phyloP scores from a whole-genome alignment of 352 stramenopile genomes.

The Pythium sukuiense region DNA sequence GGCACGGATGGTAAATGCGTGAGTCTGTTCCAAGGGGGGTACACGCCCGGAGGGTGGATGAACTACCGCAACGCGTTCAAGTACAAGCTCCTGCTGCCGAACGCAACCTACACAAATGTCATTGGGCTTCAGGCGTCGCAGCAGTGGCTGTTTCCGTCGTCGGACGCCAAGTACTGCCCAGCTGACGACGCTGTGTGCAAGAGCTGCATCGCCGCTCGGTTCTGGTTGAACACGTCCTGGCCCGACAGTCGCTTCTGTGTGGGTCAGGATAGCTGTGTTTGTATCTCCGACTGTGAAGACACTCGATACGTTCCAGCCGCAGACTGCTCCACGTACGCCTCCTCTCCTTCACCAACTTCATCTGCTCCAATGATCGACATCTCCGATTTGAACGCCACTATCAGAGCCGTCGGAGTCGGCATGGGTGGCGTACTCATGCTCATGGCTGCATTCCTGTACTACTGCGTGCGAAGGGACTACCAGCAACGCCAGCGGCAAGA shows the following conservation, averaged over 20 bases:
- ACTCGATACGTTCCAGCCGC: background rate
- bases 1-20: conserved; percentile 15
- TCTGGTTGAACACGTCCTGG: conserved; percentile 7
- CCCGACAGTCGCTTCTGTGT: conserved; percentile 26
- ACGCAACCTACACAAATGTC: conserved; percentile 2
- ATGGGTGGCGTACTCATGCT: conserved; percentile 19
- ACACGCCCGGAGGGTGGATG: background rate
- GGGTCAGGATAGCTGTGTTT: conserved; percentile 18
- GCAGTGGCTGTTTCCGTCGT: conserved; percentile 14
- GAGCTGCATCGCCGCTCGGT: conserved; percentile 14
- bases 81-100: conserved; percentile 8
- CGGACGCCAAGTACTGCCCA: conserved; percentile 21
- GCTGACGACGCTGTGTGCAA: conserved; percentile 15
- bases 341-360: background rate
- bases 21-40: background rate
- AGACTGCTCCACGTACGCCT: background rate
- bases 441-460: conserved; percentile 18
- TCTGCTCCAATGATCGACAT: background rate
- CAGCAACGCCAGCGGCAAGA: conserved; percentile 9
- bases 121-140: background rate
- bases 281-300: conserved; percentile 20
- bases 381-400: conserved; percentile 7
- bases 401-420: conserved; percentile 18
- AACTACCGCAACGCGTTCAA: conserved; percentile 14
- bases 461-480: conserved; percentile 24